A percentile compares a stretch with the other conserved stretches of the same genome.
These are phyloP conservation scores for Tetrastigma voinierianum DNA, from an alignment of 164 flowering plant species.

Conservation along the genomic window DNA sequence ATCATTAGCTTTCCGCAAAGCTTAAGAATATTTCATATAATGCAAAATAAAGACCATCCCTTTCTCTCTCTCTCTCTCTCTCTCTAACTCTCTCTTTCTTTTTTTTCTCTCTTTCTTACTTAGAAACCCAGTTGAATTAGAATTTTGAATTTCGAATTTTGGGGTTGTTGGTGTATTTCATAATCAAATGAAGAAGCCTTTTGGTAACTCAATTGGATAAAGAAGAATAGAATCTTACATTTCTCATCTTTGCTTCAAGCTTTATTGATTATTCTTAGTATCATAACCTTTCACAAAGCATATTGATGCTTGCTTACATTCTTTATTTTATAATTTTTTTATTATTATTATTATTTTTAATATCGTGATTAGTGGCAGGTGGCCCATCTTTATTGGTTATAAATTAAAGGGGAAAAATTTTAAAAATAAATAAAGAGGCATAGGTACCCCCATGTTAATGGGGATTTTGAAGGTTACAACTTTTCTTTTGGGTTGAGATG, in stretches of 20 bases:
- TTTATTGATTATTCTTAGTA: slow-evolving; percentile 28
- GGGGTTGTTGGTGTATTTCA: slow-evolving; percentile 10
- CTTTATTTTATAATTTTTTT: neutral
- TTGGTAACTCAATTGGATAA: slow-evolving; percentile 23
- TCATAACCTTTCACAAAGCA: slow-evolving; percentile 22
- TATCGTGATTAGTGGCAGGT: neutral
- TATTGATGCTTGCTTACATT: neutral
- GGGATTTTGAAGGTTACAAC: too few relatives aligned
- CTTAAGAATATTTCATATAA: slow-evolving; percentile 39
- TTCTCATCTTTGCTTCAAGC: slow-evolving; percentile 16
- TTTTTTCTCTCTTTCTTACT: neutral
- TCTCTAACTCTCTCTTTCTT: neutral
- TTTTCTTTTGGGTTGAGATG: neutral
- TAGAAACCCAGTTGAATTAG: slow-evolving; percentile 8
- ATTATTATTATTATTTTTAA: too few relatives aligned
- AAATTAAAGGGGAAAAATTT: too few relatives aligned
- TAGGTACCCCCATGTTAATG: too few relatives aligned
- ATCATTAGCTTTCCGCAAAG: slow-evolving; percentile 46
- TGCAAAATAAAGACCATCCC: slow-evolving; percentile 18
- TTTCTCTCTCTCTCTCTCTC: neutral
- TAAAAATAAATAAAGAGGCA: too few relatives aligned
- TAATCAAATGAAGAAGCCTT: slow-evolving; percentile 7
- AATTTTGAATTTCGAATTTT: slow-evolving; percentile 15
- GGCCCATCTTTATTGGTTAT: too few relatives aligned
- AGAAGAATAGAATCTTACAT: slow-evolving; percentile 37